Percentiles rank a stretch among this genome's conserved stretches.
phyloP scores from a whole-genome alignment of 805 yeast species.

The Saccharomycopsis sp. region DNA sequence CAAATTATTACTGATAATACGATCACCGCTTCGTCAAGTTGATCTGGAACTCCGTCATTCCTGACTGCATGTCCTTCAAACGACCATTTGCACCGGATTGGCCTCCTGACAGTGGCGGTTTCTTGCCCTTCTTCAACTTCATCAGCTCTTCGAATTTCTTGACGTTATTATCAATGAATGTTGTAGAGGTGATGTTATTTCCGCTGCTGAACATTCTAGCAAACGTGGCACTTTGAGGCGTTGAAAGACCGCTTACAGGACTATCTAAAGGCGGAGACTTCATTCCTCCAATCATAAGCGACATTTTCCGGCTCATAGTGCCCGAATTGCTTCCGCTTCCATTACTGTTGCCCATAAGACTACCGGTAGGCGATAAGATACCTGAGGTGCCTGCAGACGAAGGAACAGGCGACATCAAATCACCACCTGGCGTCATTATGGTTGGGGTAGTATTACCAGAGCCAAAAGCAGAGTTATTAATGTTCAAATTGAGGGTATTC shows the following conservation, averaged over 20 bases:
- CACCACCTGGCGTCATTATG: neutral
- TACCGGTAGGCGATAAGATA: neutral
- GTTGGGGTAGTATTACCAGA: neutral
- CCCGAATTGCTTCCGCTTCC: neutral
- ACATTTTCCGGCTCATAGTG: neutral
- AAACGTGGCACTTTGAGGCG: neutral
- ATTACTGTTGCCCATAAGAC: neutral
- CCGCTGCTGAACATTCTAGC: neutral
- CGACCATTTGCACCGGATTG: neutral
- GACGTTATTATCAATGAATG: neutral
- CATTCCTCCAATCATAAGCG: neutral
- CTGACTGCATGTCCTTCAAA: neutral
- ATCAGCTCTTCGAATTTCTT: neutral
- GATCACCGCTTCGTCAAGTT: neutral
- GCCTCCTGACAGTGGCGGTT: neutral
- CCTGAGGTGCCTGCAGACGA: neutral
- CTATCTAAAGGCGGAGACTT: neutral
- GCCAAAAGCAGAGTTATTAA: neutral
- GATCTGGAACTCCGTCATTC: neutral
- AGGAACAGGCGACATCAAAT: neutral
- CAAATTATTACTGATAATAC: no score
- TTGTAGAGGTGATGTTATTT: neutral
- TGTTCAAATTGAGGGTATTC: neutral
- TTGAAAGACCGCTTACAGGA: neutral
- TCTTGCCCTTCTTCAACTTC: slow-evolving; percentile 1